Percentiles rank a stretch among this genome's conserved stretches.
Conservation (phyloP, 129 eudicot species). For the Flaveria brownii region DNA sequence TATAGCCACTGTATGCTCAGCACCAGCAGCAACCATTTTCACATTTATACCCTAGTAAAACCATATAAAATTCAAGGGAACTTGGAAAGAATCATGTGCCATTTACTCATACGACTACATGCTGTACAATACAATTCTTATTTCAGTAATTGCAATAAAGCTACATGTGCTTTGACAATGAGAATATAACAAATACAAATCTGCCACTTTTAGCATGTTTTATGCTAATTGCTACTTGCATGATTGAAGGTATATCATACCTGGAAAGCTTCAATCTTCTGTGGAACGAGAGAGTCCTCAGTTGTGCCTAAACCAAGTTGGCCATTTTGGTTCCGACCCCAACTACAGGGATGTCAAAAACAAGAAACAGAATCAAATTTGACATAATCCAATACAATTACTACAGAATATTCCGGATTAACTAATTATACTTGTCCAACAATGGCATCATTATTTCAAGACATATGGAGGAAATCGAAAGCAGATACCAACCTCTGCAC, state of each 20-base stretch:
- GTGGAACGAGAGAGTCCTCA: constrained; percentile 92
- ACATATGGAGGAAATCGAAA: background rate
- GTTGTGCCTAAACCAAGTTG: constrained; percentile 96
- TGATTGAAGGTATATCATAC: constrained; percentile 39
- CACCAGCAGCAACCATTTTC: constrained; percentile 99
- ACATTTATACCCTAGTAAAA: constrained; percentile 67
- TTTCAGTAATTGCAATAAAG: constrained; percentile 4
- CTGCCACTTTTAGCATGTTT: background rate
- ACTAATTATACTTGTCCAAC: background rate
- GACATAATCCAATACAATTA: background rate
- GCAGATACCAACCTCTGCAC: constrained; percentile 70
- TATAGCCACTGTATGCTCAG: constrained; percentile 96
- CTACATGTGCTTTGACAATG: background rate
- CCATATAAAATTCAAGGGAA: constrained; percentile 24
- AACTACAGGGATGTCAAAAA: constrained; percentile 48
- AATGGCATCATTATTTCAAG: too few relatives aligned
- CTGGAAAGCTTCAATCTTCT: constrained; percentile 77
- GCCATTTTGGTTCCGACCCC: constrained; percentile 99
- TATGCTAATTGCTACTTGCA: background rate
- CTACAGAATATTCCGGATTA: background rate
- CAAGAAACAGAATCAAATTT: constrained; percentile 8
- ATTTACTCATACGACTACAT: background rate
- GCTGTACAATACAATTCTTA: background rate
- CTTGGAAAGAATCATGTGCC: background rate
- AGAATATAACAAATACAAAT: background rate